Evolutionary conservation across 345 rosid genomes (phyloP), one percentile per base, ranked within the genome.

Genomic region (Brassica nigra): DNA sequence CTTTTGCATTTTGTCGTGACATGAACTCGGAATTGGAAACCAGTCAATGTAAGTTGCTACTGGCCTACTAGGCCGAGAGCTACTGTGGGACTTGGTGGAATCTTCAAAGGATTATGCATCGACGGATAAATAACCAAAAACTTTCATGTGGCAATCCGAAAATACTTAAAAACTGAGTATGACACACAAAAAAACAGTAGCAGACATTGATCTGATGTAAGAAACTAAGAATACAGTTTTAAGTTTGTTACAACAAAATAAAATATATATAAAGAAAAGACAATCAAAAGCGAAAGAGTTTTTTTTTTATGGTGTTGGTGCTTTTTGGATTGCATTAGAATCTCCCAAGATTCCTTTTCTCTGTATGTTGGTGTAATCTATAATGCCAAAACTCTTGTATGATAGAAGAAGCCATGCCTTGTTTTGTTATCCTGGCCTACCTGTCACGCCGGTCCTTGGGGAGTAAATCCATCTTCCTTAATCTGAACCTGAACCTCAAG

Each of bases 381-480:
- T 79, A 62, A 29, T 16, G 72, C 83, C 79, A 75, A 78, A 75
- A 69, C 66, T 79, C 55, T 20, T 62, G 39, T 74, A 79, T 79
- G 66, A 27, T 31, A 16, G 8, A 47, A 47, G 64, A 4, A 54
- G 14, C 76, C 59, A 74, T 74, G 67, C 70, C 83, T 74, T 44
- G 55, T 57, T 57, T 62, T 62, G 18, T 18, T 18, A 18, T 18
- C 18, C 18, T 18, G 18, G 18, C 18, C 18, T 18, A 96, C 86
- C 88, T 90, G 61, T 90, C 94, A 15, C 85, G 95, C 71, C 87
- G 28, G 80, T 93, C 97, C 82, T 86, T 96, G 0, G 97, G 99
- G 33, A 93, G 98, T 52, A 85, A 69, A 81, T 93, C 99, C 74
- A 28, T 82, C 78, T 92, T 89, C 81, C 91, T 86, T 76, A 90